phyloP scores from a whole-genome alignment of 1,284 basidiomycete genomes.

The Cystobasidium slooffiae region DNA sequence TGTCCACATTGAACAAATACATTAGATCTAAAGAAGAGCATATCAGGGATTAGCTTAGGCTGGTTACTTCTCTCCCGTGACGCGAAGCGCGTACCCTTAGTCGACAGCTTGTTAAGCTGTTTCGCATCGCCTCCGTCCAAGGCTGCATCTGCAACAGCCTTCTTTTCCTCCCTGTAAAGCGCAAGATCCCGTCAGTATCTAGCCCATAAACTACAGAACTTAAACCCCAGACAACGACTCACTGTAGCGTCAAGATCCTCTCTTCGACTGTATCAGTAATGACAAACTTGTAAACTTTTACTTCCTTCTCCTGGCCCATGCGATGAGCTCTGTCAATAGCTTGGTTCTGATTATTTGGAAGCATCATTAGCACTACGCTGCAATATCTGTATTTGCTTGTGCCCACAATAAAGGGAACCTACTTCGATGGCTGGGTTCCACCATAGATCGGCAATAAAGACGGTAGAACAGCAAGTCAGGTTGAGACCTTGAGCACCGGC shows the following conservation, averaged over 20 bases:
- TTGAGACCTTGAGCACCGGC: slow-evolving; percentile 71
- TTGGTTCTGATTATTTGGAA: slow-evolving; percentile 66
- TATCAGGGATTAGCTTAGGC: not conserved
- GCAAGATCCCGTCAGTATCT: too few species aligned
- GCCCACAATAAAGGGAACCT: not conserved
- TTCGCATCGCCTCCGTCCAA: slow-evolving; percentile 25
- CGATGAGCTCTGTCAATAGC: slow-evolving; percentile 82
- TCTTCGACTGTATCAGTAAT: slow-evolving; percentile 88
- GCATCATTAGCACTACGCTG: slow-evolving; percentile 55
- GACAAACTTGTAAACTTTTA: slow-evolving; percentile 91
- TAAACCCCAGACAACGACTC: not conserved
- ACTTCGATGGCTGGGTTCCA: slow-evolving; percentile 19
- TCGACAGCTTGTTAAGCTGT: slow-evolving; percentile 18
- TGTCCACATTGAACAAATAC: slow-evolving; percentile 8
- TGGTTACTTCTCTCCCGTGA: not conserved
- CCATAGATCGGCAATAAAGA: slow-evolving; percentile 49
- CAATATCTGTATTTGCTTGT: too few species aligned
- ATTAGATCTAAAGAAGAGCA: slow-evolving; percentile 11
- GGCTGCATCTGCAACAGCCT: slow-evolving; percentile 40
- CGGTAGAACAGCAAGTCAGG: slow-evolving; percentile 73
- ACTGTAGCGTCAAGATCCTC: slow-evolving; percentile 57
- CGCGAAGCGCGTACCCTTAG: slow-evolving; percentile 5
- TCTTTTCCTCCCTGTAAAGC: slow-evolving; percentile 31
- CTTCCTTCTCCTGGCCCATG: slow-evolving; percentile 81
- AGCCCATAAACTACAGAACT: too few species aligned